phyloP scores from a whole-genome alignment of 306 rosid species.

The Medicago lupulina region DNA sequence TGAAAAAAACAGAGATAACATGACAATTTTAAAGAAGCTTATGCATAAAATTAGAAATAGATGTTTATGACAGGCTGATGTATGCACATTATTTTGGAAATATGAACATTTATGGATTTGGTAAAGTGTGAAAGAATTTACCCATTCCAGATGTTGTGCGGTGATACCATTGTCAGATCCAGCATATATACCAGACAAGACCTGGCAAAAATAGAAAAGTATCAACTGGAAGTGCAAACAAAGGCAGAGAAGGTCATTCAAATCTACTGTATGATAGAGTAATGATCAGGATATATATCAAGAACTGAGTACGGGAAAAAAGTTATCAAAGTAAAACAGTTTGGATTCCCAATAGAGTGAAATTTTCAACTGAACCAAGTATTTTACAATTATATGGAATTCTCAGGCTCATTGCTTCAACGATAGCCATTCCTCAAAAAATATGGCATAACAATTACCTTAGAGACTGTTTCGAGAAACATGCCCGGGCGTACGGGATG shows the following conservation, averaged over 20 bases:
- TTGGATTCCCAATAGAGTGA: background rate
- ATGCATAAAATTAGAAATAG: conserved; percentile 1
- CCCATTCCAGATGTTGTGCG: conserved; percentile 97
- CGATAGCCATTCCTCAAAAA: conserved; percentile 9
- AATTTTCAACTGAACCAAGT: conserved; percentile 31
- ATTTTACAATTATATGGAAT: conserved; percentile 29
- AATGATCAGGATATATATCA: conserved; percentile 4
- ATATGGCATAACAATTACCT: conserved; percentile 56
- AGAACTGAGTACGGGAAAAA: background rate
- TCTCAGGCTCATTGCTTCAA: conserved; percentile 31
- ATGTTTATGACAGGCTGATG: conserved; percentile 9
- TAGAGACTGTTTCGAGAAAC: conserved; percentile 94
- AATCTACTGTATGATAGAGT: conserved; percentile 9
- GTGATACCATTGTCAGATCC: conserved; percentile 88
- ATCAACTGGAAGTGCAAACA: conserved; percentile 19
- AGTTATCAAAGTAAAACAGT: conserved; percentile 14
- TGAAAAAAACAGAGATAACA: conserved; percentile 19
- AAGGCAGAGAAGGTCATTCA: conserved; percentile 22
- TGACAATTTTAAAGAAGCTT: conserved; percentile 5
- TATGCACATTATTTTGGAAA: conserved; percentile 9
- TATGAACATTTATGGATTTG: conserved; percentile 13
- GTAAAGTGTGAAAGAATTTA: conserved; percentile 41
- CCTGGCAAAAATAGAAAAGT: conserved; percentile 52
- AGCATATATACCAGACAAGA: conserved; percentile 85
- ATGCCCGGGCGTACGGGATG: conserved; percentile 97